Conservation (phyloP, 306 rosid genomes). For the Malus orientalis region DNA sequence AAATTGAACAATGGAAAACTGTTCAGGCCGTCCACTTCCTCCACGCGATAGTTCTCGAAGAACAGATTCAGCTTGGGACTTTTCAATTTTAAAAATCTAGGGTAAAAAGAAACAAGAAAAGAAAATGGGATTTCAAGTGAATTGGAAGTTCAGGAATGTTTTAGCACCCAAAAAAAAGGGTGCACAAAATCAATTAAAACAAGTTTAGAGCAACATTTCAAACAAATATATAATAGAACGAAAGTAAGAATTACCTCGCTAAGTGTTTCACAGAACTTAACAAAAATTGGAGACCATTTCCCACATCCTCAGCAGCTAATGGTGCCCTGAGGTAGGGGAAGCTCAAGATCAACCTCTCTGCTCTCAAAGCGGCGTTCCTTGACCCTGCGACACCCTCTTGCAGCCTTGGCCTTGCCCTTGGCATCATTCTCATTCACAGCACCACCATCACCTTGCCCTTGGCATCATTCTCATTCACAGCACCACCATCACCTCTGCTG, state of each 20-base stretch:
- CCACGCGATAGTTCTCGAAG: conserved; percentile 32
- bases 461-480: no score
- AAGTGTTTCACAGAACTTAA: conserved; percentile 57
- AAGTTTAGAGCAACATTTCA: no score
- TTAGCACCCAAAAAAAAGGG: no score
- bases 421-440: not conserved
- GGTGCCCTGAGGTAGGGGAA: conserved; percentile 33
- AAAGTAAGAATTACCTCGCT: conserved; percentile 53
- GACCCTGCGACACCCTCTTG: not conserved
- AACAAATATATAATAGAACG: not conserved
- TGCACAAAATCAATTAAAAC: no score
- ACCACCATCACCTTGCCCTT: no score
- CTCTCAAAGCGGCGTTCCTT: not conserved
- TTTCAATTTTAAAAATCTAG: conserved; percentile 27
- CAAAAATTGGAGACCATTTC: conserved; percentile 58
- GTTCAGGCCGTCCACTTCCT: conserved; percentile 29
- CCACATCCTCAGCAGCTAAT: conserved; percentile 48
- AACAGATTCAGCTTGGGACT: conserved; percentile 25
- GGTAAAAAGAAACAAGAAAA: no score
- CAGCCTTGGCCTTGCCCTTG: conserved; percentile 7
- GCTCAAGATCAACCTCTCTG: not conserved
- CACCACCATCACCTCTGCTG: no score
- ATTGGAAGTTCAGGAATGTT: no score
- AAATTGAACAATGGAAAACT: conserved; percentile 20
- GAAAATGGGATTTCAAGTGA: no score